Evolutionary conservation across 2,329 filamentous ascomycete genomes (phyloP).

Genomic region (Neonectria faginata): DNA sequence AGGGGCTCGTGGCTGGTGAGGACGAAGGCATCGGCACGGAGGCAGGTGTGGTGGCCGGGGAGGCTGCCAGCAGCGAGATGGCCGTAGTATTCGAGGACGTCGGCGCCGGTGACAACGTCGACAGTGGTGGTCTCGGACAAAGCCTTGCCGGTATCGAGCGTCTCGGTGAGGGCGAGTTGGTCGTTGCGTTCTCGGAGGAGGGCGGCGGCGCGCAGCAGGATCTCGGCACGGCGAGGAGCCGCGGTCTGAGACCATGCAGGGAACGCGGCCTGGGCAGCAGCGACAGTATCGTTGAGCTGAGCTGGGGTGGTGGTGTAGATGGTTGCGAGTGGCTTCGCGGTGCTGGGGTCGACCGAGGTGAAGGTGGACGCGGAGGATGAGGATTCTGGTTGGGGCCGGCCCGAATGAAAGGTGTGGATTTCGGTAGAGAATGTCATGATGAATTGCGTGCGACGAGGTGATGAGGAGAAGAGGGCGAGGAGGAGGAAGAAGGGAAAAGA

Average conservation of each 20-base stretch:
- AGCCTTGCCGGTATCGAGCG: constrained; percentile 87
- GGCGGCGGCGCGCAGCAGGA: constrained; percentile 80
- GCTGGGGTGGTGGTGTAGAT: constrained; percentile 76
- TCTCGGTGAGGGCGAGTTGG: constrained; percentile 82
- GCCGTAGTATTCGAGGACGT: constrained; percentile 89
- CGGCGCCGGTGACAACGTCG: constrained; percentile 84
- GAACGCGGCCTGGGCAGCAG: constrained; percentile 79
- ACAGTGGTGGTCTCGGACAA: constrained; percentile 87
- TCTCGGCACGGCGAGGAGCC: constrained; percentile 78
- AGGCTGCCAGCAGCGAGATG: constrained; percentile 82
- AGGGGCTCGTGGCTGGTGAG: constrained; percentile 85
- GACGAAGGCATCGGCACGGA: constrained; percentile 82
- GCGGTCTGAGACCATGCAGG: constrained; percentile 80
- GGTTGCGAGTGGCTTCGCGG: constrained; percentile 73
- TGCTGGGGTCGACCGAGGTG: constrained; percentile 80
- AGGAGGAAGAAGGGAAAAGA: background rate
- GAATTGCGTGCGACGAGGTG: constrained; percentile 9
- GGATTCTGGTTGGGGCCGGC: constrained; percentile 70
- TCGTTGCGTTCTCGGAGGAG: constrained; percentile 83
- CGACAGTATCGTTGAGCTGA: constrained; percentile 78
- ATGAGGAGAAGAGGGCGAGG: background rate
- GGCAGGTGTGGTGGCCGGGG: constrained; percentile 81
- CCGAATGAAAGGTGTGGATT: constrained; percentile 79
- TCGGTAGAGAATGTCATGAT: constrained; percentile 53
- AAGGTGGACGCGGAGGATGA: constrained; percentile 72